phyloP scores from a whole-genome alignment of 148 eudicot species.

The Rhododendron mucronatum region DNA sequence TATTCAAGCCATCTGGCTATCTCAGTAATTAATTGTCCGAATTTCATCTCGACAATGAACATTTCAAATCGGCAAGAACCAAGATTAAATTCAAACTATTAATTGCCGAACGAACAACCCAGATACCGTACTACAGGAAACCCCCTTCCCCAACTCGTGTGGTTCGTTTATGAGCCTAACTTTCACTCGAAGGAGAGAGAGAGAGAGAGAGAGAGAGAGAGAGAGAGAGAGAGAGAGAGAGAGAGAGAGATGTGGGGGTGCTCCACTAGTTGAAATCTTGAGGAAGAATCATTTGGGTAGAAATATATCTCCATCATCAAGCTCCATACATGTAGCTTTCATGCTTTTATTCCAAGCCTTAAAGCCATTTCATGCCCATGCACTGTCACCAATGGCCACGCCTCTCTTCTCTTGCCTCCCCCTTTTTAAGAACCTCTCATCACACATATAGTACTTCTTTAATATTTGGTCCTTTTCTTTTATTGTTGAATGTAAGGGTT shows the following conservation, averaged over 20 bases:
- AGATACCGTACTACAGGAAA: too few species aligned
- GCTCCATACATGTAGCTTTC: conserved; percentile 1
- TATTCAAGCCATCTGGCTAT: too few species aligned
- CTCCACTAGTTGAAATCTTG: conserved; percentile 4
- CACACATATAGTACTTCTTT: background rate
- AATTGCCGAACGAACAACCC: too few species aligned
- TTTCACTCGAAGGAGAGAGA: background rate
- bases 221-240: background rate
- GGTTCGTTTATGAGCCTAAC: background rate
- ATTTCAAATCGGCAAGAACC: too few species aligned
- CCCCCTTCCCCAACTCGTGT: background rate
- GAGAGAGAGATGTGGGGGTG: conserved; percentile 3
- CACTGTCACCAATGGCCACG: conserved; percentile 30
- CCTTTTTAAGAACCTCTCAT: conserved; percentile 17
- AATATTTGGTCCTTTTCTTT: background rate
- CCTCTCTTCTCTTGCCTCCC: conserved; percentile 18
- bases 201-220: background rate
- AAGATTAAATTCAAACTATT: too few species aligned
- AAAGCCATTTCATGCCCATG: conserved; percentile 24
- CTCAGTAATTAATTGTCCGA: too few species aligned
- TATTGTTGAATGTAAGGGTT: background rate
- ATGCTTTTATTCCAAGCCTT: conserved; percentile 19
- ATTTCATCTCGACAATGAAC: too few species aligned
- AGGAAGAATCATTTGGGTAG: conserved; percentile 16
- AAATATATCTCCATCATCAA: conserved; percentile 15